These are phyloP conservation scores for Colletotrichum sp. DNA, from an alignment of 2,329 filamentous ascomycete genomes.

Conservation along the genomic window DNA sequence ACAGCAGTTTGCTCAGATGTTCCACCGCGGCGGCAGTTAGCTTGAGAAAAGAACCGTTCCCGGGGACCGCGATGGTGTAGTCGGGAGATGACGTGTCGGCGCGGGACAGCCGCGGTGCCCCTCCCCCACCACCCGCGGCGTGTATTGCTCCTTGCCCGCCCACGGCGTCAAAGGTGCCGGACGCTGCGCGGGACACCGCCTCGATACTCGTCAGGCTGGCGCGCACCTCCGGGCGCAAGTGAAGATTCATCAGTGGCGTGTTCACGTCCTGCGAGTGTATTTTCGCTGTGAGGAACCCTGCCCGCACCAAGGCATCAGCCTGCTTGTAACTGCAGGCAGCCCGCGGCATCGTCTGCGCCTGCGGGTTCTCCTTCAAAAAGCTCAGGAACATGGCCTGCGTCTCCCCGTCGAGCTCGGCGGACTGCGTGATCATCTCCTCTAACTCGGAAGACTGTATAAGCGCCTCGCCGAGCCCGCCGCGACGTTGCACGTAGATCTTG, in stretches of 20 bases:
- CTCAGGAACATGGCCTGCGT: conserved; percentile 56
- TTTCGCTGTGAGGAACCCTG: conserved; percentile 69
- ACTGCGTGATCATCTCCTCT: conserved; percentile 29
- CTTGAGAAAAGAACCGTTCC: conserved; percentile 71
- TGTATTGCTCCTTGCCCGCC: conserved; percentile 72
- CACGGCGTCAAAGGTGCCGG: conserved; percentile 72
- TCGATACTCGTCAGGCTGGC: conserved; percentile 66
- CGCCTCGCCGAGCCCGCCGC: conserved; percentile 68
- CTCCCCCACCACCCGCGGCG: conserved; percentile 63
- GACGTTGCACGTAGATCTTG: conserved; percentile 66
- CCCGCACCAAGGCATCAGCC: conserved; percentile 63
- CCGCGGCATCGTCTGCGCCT: conserved; percentile 34
- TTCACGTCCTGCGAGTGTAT: conserved; percentile 18
- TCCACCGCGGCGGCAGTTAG: conserved; percentile 65
- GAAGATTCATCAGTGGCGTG: conserved; percentile 40
- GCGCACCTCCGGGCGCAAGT: conserved; percentile 56
- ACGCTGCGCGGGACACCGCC: conserved; percentile 67
- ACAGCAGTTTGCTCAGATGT: conserved; percentile 65
- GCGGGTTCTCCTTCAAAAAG: conserved; percentile 57
- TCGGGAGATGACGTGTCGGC: conserved; percentile 29
- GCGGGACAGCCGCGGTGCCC: conserved; percentile 33
- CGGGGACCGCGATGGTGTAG: conserved; percentile 68
- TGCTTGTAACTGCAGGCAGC: conserved; percentile 34
- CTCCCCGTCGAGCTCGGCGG: conserved; percentile 30
- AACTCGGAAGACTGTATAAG: conserved; percentile 65